Conservation (phyloP, 1,139 yeast genomes). For the Magnusiomyces fungicola region DNA sequence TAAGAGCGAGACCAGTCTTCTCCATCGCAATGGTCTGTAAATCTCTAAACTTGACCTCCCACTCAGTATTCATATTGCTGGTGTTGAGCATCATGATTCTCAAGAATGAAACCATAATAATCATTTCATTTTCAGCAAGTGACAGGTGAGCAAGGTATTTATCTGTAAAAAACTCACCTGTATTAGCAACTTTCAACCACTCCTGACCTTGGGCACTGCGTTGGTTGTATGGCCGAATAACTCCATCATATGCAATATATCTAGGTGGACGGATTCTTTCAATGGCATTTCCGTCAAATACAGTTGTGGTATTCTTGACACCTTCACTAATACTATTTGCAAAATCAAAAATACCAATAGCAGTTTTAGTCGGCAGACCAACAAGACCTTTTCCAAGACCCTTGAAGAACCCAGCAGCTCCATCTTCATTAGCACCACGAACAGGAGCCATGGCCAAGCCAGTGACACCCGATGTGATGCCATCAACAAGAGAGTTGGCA, state of each 20-base stretch:
- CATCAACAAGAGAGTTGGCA: conserved; percentile 82
- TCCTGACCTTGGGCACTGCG: conserved; percentile 91
- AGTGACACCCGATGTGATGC: conserved; percentile 77
- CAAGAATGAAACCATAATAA: conserved; percentile 67
- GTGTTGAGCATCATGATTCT: conserved; percentile 65
- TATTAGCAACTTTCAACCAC: conserved; percentile 79
- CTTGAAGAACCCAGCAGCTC: conserved; percentile 84
- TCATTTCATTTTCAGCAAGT: conserved; percentile 71
- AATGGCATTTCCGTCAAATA: conserved; percentile 72
- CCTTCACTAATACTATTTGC: conserved; percentile 94
- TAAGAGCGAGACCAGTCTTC: conserved; percentile 68
- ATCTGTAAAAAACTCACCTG: conserved; percentile 68
- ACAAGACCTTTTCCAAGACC: conserved; percentile 93
- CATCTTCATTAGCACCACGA: conserved; percentile 78
- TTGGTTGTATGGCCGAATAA: conserved; percentile 67
- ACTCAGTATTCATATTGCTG: conserved; percentile 50
- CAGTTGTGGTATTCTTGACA: conserved; percentile 85
- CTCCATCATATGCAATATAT: conserved; percentile 58
- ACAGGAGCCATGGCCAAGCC: conserved; percentile 90
- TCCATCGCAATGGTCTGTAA: conserved; percentile 68
- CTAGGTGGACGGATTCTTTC: conserved; percentile 81
- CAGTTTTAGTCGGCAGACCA: conserved; percentile 94
- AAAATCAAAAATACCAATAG: conserved; percentile 87
- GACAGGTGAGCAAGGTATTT: conserved; percentile 79
- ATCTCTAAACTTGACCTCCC: conserved; percentile 59